Evolutionary conservation across 1,284 basidiomycete species (phyloP).

Genomic region (Fomitopsis schrenkii): DNA sequence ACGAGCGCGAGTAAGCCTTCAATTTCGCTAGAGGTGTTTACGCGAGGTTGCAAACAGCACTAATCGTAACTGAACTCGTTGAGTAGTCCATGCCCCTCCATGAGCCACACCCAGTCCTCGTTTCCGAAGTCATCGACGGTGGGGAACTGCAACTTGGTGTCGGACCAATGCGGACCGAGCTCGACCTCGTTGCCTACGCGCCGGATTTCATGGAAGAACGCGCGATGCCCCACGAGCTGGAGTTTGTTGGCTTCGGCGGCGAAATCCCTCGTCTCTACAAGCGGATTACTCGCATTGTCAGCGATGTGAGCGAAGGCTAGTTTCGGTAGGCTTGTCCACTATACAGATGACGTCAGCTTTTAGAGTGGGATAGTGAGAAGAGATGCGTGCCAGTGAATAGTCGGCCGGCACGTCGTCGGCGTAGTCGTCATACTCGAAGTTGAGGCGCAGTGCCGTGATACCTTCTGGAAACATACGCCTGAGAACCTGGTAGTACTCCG

Average conservation of each 20-base stretch:
- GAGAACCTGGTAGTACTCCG: background rate
- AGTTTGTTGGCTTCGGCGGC: background rate
- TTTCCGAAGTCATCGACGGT: background rate
- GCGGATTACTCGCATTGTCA: background rate
- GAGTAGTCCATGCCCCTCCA: background rate
- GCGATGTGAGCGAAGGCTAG: background rate
- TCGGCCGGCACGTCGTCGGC: background rate
- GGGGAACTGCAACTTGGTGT: background rate
- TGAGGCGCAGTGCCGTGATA: background rate
- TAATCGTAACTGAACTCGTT: background rate
- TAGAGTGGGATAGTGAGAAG: too few species aligned
- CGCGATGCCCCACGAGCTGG: background rate
- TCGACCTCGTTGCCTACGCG: background rate
- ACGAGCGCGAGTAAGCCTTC: too few species aligned
- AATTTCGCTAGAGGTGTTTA: background rate
- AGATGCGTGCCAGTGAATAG: background rate
- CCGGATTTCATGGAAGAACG: background rate
- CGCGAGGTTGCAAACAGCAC: background rate
- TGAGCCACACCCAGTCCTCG: background rate
- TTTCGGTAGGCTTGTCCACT: background rate
- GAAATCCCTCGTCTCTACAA: background rate
- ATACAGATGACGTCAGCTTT: background rate
- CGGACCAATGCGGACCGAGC: background rate
- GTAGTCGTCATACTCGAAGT: background rate
- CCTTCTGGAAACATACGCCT: background rate